phyloP scores from a whole-genome alignment of 306 rosid genomes.

The Purshia tridentata region DNA sequence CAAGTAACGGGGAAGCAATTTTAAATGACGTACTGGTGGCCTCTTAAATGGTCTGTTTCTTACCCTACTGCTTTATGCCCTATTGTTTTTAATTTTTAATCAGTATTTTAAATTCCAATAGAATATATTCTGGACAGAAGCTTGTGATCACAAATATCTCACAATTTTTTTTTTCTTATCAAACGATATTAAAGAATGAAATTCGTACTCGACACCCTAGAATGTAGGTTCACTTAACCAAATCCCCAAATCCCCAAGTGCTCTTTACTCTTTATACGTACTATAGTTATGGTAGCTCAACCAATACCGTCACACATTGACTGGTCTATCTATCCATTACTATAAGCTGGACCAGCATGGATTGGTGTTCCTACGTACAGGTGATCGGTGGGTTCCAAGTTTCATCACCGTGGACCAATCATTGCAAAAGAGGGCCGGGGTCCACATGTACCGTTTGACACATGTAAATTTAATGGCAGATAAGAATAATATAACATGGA shows the following conservation, averaged over 20 bases:
- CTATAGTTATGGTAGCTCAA: constrained; percentile 9
- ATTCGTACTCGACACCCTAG: too few relatives aligned
- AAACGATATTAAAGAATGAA: too few relatives aligned
- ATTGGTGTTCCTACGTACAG: background rate
- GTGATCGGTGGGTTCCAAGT: background rate
- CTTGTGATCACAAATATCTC: too few relatives aligned
- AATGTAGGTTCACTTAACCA: too few relatives aligned
- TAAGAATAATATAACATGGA: constrained; percentile 1
- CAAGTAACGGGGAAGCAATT: constrained; percentile 1
- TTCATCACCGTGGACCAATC: background rate
- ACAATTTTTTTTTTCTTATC: too few relatives aligned
- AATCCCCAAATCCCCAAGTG: too few relatives aligned
- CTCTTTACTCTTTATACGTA: background rate
- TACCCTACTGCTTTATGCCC: background rate
- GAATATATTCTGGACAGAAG: too few relatives aligned
- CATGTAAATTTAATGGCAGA: constrained; percentile 1
- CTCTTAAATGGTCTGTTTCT: background rate
- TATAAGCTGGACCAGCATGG: background rate
- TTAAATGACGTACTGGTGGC: background rate
- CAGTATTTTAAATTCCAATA: too few relatives aligned
- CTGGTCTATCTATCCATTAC: background rate
- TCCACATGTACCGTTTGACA: background rate
- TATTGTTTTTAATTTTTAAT: background rate
- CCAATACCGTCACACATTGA: constrained; percentile 3
- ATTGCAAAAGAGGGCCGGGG: constrained; percentile 1